A percentile compares a stretch with the other conserved stretches of the same genome.
Evolutionary conservation across 2,329 filamentous ascomycete genomes (phyloP).

Genomic region (Verruconis gallopava): DNA sequence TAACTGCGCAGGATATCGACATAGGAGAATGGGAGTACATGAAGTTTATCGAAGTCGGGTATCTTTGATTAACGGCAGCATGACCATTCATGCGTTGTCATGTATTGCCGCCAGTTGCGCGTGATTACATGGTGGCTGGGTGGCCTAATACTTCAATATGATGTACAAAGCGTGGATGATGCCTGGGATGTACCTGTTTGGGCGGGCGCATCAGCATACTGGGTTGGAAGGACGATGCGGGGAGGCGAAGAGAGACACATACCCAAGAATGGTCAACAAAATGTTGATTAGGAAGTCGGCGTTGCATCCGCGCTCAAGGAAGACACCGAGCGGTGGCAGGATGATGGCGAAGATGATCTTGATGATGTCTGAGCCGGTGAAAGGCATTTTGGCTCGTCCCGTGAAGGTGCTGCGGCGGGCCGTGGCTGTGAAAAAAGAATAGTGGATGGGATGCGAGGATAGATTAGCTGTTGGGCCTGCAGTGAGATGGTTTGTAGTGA

Average conservation of each 20-base stretch:
- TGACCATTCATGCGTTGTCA: no score
- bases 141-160: constrained; percentile 67
- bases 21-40: no score
- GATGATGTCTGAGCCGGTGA: constrained; percentile 57
- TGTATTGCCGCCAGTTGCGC: no score
- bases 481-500: no score
- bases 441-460: no score
- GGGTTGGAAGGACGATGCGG: constrained; percentile 9
- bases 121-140: background rate
- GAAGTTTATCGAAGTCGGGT: no score
- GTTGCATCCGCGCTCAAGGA: constrained; percentile 84
- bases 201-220: constrained; percentile 16
- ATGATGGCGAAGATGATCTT: constrained; percentile 81
- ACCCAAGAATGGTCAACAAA: constrained; percentile 64
- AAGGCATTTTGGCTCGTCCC: constrained; percentile 37
- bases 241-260: constrained; percentile 38
- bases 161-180: constrained; percentile 93
- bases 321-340: constrained; percentile 81
- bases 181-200: constrained; percentile 48
- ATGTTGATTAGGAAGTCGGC: constrained; percentile 62
- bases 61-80: no score
- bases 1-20: no score
- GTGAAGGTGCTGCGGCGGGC: constrained; percentile 11
- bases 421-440: no score
- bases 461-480: background rate